Conservation (phyloP, 805 yeast genomes). For the Spathaspora girioi region DNA sequence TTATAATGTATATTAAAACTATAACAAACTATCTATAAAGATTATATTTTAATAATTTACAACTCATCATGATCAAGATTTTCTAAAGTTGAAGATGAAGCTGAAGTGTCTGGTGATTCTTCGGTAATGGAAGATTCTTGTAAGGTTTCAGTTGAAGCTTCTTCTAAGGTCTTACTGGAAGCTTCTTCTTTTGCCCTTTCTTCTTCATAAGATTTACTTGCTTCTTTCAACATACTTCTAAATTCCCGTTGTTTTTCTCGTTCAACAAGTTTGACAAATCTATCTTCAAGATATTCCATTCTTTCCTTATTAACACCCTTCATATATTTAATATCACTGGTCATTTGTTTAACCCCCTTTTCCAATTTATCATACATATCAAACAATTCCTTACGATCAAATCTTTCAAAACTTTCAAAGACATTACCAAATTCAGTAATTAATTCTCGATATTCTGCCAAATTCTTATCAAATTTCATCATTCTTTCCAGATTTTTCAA, state of each 20-base stretch:
- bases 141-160: background rate
- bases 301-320: conserved; percentile 29
- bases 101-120: background rate
- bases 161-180: conserved; percentile 3
- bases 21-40: too few relatives aligned
- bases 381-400: conserved; percentile 22
- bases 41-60: background rate
- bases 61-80: conserved; percentile 3
- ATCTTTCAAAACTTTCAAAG: conserved; percentile 17
- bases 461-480: conserved; percentile 22
- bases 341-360: conserved; percentile 24
- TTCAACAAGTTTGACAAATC: conserved; percentile 24
- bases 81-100: background rate
- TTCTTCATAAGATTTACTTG: background rate
- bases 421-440: conserved; percentile 25
- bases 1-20: too few relatives aligned
- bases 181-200: too few relatives aligned
- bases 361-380: conserved; percentile 22
- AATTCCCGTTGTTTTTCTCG: conserved; percentile 31
- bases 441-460: conserved; percentile 22
- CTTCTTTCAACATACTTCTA: conserved; percentile 26
- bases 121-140: background rate
- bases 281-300: conserved; percentile 20
- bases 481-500: conserved; percentile 18
- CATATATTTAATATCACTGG: conserved; percentile 25